Percentiles rank a stretch among this genome's conserved stretches.
Evolutionary conservation across 208 protist genomes (phyloP).

Genomic region (Blechomonas ayalai): DNA sequence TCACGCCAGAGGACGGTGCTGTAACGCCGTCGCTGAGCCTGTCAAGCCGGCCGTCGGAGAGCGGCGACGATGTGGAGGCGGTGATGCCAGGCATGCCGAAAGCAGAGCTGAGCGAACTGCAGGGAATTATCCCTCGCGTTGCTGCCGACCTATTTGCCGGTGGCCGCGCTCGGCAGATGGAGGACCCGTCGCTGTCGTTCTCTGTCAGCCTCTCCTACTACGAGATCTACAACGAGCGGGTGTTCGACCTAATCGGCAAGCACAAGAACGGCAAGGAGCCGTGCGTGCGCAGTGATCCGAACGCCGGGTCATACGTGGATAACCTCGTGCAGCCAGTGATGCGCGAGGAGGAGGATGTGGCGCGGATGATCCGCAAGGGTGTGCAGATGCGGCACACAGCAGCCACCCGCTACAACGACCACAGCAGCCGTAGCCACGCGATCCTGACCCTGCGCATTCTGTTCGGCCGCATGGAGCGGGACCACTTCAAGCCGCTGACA

Average conservation of each 20-base stretch:
- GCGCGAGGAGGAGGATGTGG: slow-evolving; percentile 52
- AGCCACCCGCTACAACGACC: slow-evolving; percentile 83
- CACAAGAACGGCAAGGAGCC: slow-evolving; percentile 32
- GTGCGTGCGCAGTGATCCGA: slow-evolving; percentile 60
- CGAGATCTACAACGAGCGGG: slow-evolving; percentile 91
- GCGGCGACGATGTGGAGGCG: slow-evolving; percentile 22
- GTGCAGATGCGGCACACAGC: slow-evolving; percentile 78
- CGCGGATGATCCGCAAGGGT: slow-evolving; percentile 56
- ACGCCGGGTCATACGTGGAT: slow-evolving; percentile 70
- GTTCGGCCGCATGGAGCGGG: slow-evolving; percentile 50
- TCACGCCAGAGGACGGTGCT: neutral
- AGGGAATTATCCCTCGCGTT: slow-evolving; percentile 80
- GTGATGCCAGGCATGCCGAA: slow-evolving; percentile 39
- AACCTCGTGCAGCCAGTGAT: slow-evolving; percentile 47
- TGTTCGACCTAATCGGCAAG: slow-evolving; percentile 66
- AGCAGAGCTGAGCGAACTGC: slow-evolving; percentile 50
- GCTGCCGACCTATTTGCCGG: slow-evolving; percentile 51
- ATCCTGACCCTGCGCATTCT: slow-evolving; percentile 73
- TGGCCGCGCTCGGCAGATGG: slow-evolving; percentile 38
- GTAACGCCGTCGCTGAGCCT: neutral
- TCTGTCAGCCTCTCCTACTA: slow-evolving; percentile 72
- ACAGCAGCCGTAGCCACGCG: slow-evolving; percentile 83
- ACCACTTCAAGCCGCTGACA: slow-evolving; percentile 33
- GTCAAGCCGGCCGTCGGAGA: slow-evolving; percentile 5
- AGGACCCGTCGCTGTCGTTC: slow-evolving; percentile 62